These are phyloP conservation scores for Amorphotheca resinae DNA, from an alignment of 495 filamentous ascomycete species.

Conservation along the genomic window DNA sequence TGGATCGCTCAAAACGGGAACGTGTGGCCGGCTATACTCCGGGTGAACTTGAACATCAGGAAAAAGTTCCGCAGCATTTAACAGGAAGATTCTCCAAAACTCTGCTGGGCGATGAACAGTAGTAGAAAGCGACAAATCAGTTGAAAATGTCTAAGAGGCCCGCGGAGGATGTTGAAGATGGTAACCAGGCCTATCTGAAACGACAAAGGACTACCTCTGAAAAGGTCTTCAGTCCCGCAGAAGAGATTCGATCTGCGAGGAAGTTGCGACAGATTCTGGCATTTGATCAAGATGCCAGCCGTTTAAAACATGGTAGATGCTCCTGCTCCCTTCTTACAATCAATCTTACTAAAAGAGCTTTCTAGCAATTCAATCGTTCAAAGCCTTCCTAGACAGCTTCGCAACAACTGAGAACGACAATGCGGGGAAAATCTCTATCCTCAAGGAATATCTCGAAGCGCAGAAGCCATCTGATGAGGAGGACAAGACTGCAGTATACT, in stretches of 20 bases:
- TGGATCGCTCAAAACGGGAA: background rate
- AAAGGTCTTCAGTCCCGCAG: slow-evolving; percentile 9
- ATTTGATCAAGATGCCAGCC: slow-evolving; percentile 50
- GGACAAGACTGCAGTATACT: slow-evolving; percentile 45
- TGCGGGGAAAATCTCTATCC: slow-evolving; percentile 41
- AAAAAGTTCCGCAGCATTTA: slow-evolving; percentile 1
- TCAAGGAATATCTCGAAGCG: slow-evolving; percentile 61
- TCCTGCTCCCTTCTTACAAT: background rate
- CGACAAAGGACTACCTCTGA: slow-evolving; percentile 16
- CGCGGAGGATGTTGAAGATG: slow-evolving; percentile 15
- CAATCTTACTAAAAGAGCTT: too few relatives aligned
- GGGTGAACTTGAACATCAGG: background rate
- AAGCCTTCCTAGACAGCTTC: slow-evolving; percentile 58
- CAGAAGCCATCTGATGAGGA: slow-evolving; percentile 42
- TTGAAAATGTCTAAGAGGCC: slow-evolving; percentile 17
- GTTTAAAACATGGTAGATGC: slow-evolving; percentile 54
- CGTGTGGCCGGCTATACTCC: background rate
- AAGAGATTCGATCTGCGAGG: slow-evolving; percentile 42
- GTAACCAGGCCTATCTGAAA: slow-evolving; percentile 19
- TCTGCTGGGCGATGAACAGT: too few relatives aligned
- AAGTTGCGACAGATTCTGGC: slow-evolving; percentile 52
- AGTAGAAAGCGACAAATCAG: background rate
- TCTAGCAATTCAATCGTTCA: slow-evolving; percentile 62
- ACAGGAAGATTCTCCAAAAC: too few relatives aligned
- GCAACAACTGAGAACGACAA: slow-evolving; percentile 36